These are phyloP conservation scores for Didymella segeticola DNA, from an alignment of 2,329 filamentous ascomycete genomes.

Conservation along the genomic window DNA sequence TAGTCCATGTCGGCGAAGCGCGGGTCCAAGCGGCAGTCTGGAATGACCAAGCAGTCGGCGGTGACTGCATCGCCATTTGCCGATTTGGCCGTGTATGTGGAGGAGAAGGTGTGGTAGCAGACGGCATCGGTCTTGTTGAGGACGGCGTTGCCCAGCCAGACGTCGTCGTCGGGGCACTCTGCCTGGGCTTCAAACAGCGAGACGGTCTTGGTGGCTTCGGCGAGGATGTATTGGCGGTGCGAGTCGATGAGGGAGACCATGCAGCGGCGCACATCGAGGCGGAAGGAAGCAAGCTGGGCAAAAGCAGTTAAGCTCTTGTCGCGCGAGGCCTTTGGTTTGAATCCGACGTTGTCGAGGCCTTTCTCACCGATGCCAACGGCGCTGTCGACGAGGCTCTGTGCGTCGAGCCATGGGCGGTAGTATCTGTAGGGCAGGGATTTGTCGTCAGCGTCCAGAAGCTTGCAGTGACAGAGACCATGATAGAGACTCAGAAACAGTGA, in stretches of 20 bases:
- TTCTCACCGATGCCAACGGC: constrained; percentile 32
- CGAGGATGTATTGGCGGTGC: constrained; percentile 48
- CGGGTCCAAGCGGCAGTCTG: constrained; percentile 34
- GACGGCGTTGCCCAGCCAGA: constrained; percentile 44
- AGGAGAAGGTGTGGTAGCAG: constrained; percentile 38
- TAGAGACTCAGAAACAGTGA: background rate
- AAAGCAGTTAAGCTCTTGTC: constrained; percentile 46
- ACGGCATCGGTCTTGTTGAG: constrained; percentile 38
- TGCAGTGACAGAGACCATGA: background rate
- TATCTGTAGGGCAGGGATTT: constrained; percentile 27
- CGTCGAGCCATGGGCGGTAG: constrained; percentile 47
- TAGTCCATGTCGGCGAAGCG: constrained; percentile 35
- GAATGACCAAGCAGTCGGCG: constrained; percentile 34
- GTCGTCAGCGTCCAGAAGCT: background rate
- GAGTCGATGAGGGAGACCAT: constrained; percentile 49
- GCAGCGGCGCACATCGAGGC: constrained; percentile 41
- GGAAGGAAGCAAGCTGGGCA: constrained; percentile 45
- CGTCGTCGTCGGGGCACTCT: constrained; percentile 30
- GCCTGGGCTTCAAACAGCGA: constrained; percentile 39
- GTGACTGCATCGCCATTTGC: constrained; percentile 25
- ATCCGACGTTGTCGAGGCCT: constrained; percentile 35
- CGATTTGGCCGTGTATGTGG: constrained; percentile 31
- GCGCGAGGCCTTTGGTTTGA: constrained; percentile 27
- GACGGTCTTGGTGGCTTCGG: constrained; percentile 47
- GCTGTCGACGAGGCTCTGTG: constrained; percentile 39